Conservation (phyloP, 768 basidiomycete species). For the Tylopilus plumbeoviolaceoides region DNA sequence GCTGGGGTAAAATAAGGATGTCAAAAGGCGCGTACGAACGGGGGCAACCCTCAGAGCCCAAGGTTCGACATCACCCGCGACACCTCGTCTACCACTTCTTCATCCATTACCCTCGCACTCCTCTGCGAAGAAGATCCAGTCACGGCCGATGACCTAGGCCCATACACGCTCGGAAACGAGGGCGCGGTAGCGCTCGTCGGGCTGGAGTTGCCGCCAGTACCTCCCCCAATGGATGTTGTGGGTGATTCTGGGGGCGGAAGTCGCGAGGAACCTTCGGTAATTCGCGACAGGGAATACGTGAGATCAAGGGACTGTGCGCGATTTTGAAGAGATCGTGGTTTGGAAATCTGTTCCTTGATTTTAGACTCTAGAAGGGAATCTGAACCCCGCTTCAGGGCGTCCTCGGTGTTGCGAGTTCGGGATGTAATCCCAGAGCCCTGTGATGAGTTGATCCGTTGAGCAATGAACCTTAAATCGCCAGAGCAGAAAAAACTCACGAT, state of each 20-base stretch:
- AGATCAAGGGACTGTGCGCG: slow-evolving; percentile 89
- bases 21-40: slow-evolving; percentile 12
- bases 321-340: slow-evolving; percentile 79
- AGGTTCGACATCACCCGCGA: slow-evolving; percentile 76
- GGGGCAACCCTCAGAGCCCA: slow-evolving; percentile 43
- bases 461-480: slow-evolving; percentile 9
- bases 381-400: slow-evolving; percentile 75
- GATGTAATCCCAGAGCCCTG: slow-evolving; percentile 68
- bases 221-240: slow-evolving; percentile 67
- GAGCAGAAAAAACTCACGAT: slow-evolving; percentile 49
- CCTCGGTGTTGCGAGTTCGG: slow-evolving; percentile 67
- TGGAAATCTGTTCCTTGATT: slow-evolving; percentile 67
- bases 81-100: slow-evolving; percentile 63
- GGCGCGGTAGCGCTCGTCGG: slow-evolving; percentile 77
- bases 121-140: slow-evolving; percentile 44
- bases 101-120: slow-evolving; percentile 41
- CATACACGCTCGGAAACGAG: slow-evolving; percentile 83
- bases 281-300: slow-evolving; percentile 78
- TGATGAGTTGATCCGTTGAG: slow-evolving; percentile 14
- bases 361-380: slow-evolving; percentile 84
- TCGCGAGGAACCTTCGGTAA: slow-evolving; percentile 62
- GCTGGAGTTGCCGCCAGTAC: slow-evolving; percentile 72
- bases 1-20: slow-evolving; percentile 7
- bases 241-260: slow-evolving; percentile 75
- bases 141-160: slow-evolving; percentile 50